Conservation (phyloP, 805 yeast species). For the Saturnispora diversa region DNA sequence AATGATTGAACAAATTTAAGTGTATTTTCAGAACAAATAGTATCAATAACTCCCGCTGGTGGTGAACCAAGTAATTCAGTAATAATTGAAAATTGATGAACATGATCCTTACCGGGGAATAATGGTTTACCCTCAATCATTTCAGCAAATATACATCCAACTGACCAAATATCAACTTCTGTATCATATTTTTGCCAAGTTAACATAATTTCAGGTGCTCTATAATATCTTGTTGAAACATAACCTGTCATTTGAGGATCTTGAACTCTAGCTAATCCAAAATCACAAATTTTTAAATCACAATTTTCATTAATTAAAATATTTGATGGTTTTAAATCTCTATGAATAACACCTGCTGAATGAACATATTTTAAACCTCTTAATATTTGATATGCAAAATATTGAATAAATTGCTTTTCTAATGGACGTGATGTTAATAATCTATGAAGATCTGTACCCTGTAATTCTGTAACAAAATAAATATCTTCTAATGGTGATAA, state of each 20-base stretch:
- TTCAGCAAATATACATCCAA: constrained; percentile 73
- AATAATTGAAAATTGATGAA: constrained; percentile 93
- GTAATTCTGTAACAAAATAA: constrained; percentile 90
- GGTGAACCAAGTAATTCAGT: constrained; percentile 92
- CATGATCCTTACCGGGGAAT: constrained; percentile 90
- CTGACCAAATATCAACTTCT: constrained; percentile 75
- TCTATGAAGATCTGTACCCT: constrained; percentile 94
- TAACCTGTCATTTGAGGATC: constrained; percentile 58
- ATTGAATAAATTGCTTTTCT: constrained; percentile 94
- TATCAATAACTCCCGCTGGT: constrained; percentile 90
- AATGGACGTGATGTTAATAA: constrained; percentile 86
- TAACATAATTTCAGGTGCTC: constrained; percentile 80
- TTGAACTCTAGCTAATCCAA: constrained; percentile 61
- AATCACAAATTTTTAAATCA: constrained; percentile 74
- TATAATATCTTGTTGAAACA: constrained; percentile 78
- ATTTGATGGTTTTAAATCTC: constrained; percentile 76
- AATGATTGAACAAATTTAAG: constrained; percentile 87
- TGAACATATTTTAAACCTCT: constrained; percentile 93
- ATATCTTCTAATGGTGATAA: constrained; percentile 93
- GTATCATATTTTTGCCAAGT: constrained; percentile 65
- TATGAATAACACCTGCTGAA: constrained; percentile 89
- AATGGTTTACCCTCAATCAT: constrained; percentile 54
- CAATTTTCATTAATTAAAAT: constrained; percentile 62
- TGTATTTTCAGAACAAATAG: constrained; percentile 94
- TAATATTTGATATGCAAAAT: constrained; percentile 88